Base-by-base conservation (phyloP, 2,329 filamentous ascomycete genomes). In the Chrysoporthe puriensis region DNA sequence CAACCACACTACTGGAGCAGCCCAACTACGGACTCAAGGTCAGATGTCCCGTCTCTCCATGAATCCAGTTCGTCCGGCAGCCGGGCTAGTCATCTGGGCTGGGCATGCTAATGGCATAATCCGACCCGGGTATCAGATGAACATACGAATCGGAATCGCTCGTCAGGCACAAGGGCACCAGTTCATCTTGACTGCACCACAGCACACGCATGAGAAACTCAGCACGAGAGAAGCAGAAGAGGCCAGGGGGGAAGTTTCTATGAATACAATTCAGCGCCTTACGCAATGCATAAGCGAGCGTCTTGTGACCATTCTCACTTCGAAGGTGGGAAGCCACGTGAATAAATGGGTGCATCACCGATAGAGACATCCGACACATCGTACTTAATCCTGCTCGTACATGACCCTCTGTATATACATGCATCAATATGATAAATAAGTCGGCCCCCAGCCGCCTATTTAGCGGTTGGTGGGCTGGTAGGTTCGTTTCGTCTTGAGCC, bases 401-500 rank as follows among this genome's bases (percentile, higher is more conserved):
- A 14, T 57, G 54, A 16, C 16, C n/a, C 34, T 40, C 54, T 40
- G 16, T 57, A 40, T 57, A 57, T 57, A 57, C 32, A 57, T 11
- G 34, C n/a, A 40, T 16, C 54, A 40, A 57, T 40, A n/a, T n/a
- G 16, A 57, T 57, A 9, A 57, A 57, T 40, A 36, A 57, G 16
- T 40, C 11, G 54, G 54, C 34, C 34, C 16, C 54, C 34, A 57
- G 14, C 18, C 54, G 54, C 54, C 54, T 14, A 14, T 40, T 40
- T 32, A 40, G 34, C 54, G 34, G 54, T 36, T n/a, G 54, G 34
- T 57, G 54, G 16, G 54, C 40, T 57, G 54, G 32, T 57, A 40
- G 4, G 6, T 40, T 40, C 34, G 16, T 40, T 32, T 54, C 34
- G 16, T 57, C 54, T 54, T 21, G 18, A 34, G 54, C 34, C 6